Percentiles rank a stretch among this genome's conserved stretches.
These are phyloP conservation scores for Suillus clintonianus DNA, from an alignment of 768 basidiomycete species.

Conservation along the genomic window DNA sequence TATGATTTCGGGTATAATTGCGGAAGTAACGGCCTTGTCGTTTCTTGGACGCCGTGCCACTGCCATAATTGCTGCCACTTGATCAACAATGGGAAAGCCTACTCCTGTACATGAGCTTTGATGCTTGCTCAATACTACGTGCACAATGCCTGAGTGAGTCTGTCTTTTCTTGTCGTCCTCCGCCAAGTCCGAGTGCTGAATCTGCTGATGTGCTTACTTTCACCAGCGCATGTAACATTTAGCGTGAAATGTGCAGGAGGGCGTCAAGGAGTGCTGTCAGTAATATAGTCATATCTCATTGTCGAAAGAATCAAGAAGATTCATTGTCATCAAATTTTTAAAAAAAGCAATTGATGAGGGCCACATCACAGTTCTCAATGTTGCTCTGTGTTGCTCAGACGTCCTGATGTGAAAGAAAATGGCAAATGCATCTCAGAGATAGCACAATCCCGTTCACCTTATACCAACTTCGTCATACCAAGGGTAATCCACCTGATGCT, in stretches of 20 bases:
- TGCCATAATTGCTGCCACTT: background rate
- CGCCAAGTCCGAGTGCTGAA: too few relatives aligned
- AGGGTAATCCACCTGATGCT: too few relatives aligned
- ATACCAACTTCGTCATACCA: too few relatives aligned
- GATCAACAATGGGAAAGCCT: too few relatives aligned
- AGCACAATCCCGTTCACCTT: too few relatives aligned
- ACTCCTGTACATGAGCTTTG: background rate
- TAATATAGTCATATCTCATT: background rate
- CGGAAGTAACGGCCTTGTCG: background rate
- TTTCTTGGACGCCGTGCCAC: background rate
- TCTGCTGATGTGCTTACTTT: too few relatives aligned
- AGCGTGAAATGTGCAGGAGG: background rate
- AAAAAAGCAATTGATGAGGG: background rate
- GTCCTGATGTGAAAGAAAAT: background rate
- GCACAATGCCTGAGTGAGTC: background rate
- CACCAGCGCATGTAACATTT: background rate
- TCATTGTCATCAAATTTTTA: background rate
- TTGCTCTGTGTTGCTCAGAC: background rate
- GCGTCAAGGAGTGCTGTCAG: too few relatives aligned
- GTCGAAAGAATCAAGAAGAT: background rate
- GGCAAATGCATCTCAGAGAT: background rate
- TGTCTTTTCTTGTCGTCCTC: background rate
- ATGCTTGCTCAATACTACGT: background rate
- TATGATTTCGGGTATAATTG: too few relatives aligned
- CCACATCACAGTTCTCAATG: background rate